Conservation (phyloP, 192 early-diverging fungal genomes). For the Helicostylum pulchrum region DNA sequence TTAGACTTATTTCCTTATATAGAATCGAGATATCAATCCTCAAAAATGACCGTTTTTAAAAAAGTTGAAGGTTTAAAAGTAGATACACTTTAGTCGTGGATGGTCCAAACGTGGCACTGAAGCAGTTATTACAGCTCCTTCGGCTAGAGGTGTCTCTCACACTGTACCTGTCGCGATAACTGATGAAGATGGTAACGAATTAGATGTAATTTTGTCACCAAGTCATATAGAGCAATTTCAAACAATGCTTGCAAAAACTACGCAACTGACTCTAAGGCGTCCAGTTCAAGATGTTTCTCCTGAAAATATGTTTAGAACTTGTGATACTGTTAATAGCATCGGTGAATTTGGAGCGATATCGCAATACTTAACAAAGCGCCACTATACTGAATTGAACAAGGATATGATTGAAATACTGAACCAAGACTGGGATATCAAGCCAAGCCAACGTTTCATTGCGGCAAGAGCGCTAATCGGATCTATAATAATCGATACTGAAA, state of each 20-base stretch:
- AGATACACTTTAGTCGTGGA: constrained; percentile 10
- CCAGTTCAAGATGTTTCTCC: constrained; percentile 5
- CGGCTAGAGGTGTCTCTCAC: constrained; percentile 5
- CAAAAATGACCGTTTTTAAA: no score
- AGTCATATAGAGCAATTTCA: constrained; percentile 11
- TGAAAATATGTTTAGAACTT: constrained; percentile 4
- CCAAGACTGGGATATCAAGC: constrained; percentile 11
- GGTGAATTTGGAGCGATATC: constrained; percentile 12
- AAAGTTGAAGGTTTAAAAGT: neutral
- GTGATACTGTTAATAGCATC: constrained; percentile 7
- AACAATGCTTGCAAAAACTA: constrained; percentile 6
- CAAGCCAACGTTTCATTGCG: constrained; percentile 11
- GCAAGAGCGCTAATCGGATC: constrained; percentile 7
- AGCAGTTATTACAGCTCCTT: constrained; percentile 8
- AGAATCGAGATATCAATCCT: no score
- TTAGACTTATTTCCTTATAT: no score
- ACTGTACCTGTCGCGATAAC: constrained; percentile 3
- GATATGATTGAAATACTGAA: constrained; percentile 12
- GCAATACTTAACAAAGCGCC: constrained; percentile 11
- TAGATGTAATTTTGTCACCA: constrained; percentile 2
- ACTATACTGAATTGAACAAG: constrained; percentile 12
- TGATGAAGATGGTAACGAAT: constrained; percentile 10
- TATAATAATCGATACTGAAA: constrained; percentile 13
- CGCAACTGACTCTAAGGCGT: constrained; percentile 8
- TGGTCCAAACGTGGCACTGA: constrained; percentile 4